These are phyloP conservation scores for Fusarium sp. DNA, from an alignment of 2,329 filamentous ascomycete genomes.

Conservation along the genomic window DNA sequence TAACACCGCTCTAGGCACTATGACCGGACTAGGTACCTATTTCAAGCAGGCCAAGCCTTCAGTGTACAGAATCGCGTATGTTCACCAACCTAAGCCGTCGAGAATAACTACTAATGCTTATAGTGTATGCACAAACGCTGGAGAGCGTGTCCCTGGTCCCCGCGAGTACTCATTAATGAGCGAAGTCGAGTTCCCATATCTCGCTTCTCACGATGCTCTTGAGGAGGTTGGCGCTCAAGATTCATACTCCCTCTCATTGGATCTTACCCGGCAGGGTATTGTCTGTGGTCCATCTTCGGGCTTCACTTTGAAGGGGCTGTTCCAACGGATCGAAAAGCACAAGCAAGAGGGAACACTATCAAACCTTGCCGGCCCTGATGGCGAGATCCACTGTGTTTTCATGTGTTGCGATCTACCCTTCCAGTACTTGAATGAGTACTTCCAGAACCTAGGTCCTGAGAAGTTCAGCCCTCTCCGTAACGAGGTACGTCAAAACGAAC, in stretches of 20 bases:
- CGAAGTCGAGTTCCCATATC: conserved; percentile 70
- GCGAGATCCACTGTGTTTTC: conserved; percentile 67
- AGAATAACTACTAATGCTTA: conserved; percentile 11
- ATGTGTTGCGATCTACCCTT: conserved; percentile 73
- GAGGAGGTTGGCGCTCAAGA: conserved; percentile 68
- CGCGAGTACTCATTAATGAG: conserved; percentile 63
- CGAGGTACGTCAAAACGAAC: conserved; percentile 48
- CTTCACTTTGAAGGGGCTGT: conserved; percentile 65
- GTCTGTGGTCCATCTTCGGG: conserved; percentile 72
- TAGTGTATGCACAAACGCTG: conserved; percentile 68
- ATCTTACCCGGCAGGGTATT: conserved; percentile 68
- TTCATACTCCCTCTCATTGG: conserved; percentile 65
- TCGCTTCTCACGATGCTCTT: conserved; percentile 63
- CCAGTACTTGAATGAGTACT: conserved; percentile 71
- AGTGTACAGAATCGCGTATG: conserved; percentile 54
- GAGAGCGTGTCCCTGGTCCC: conserved; percentile 70
- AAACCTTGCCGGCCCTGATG: conserved; percentile 59
- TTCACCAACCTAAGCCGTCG: neutral
- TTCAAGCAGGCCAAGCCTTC: conserved; percentile 65
- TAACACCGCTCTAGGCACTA: conserved; percentile 50
- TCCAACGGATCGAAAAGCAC: conserved; percentile 61
- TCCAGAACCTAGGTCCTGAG: conserved; percentile 62
- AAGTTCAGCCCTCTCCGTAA: conserved; percentile 62
- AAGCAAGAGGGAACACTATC: conserved; percentile 60
- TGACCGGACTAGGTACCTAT: conserved; percentile 64